phyloP scores from a whole-genome alignment of 805 yeast species.

The Yarrowia keelungensis region DNA sequence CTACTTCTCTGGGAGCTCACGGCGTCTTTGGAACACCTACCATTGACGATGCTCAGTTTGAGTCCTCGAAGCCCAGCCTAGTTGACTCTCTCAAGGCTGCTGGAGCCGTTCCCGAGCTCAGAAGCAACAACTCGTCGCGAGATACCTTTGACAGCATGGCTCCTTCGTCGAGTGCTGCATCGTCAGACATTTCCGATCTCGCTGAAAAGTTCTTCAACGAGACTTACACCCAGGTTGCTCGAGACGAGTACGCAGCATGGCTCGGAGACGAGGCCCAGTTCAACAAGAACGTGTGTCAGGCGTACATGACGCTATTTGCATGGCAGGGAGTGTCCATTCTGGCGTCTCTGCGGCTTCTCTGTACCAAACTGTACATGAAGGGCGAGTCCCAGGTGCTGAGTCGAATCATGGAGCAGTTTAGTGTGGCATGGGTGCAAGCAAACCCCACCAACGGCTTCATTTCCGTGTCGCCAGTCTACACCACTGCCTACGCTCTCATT shows the following conservation, averaged over 20 bases:
- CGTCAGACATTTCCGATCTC: background rate
- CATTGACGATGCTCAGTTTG: slow-evolving; percentile 22
- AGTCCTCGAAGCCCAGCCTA: background rate
- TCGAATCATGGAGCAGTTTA: slow-evolving; percentile 70
- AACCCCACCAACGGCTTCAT: slow-evolving; percentile 58
- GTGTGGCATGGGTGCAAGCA: slow-evolving; percentile 64
- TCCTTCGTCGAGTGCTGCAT: background rate
- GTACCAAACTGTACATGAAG: slow-evolving; percentile 70
- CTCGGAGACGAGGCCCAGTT: slow-evolving; percentile 50
- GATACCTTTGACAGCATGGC: slow-evolving; percentile 2
- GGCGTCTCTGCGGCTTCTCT: slow-evolving; percentile 63
- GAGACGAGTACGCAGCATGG: slow-evolving; percentile 56
- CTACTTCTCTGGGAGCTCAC: slow-evolving; percentile 10
- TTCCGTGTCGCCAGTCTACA: slow-evolving; percentile 66
- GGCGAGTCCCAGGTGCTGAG: slow-evolving; percentile 88
- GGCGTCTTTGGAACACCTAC: slow-evolving; percentile 16
- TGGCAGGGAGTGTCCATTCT: slow-evolving; percentile 62
- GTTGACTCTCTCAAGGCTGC: background rate
- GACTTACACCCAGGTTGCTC: slow-evolving; percentile 42
- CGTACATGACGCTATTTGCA: slow-evolving; percentile 53
- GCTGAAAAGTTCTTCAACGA: slow-evolving; percentile 28
- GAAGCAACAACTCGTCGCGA: background rate
- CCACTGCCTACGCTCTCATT: slow-evolving; percentile 72
- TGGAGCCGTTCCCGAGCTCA: slow-evolving; percentile 2
- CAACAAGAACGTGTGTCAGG: slow-evolving; percentile 48